Percentiles rank a stretch among this genome's conserved stretches.
Conservation (phyloP, 2,329 filamentous ascomycete genomes). For the Falciphora oryzae region DNA sequence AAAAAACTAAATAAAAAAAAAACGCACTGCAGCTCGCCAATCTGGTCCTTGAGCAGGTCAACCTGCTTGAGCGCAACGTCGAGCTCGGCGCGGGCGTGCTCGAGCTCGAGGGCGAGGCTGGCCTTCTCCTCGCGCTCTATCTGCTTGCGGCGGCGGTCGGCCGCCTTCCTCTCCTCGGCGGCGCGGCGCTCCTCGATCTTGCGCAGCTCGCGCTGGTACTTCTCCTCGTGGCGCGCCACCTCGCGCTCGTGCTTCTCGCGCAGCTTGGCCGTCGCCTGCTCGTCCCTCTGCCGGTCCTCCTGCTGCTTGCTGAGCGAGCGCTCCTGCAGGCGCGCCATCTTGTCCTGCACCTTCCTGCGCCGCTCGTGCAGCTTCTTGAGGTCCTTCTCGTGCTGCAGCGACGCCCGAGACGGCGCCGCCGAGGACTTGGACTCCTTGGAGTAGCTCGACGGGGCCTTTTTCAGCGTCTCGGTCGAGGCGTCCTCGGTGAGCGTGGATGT, state of each 20-base stretch:
- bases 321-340: conserved; percentile 49
- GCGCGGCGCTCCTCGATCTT: conserved; percentile 60
- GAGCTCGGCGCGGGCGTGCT: conserved; percentile 42
- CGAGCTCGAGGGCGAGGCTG: conserved; percentile 46
- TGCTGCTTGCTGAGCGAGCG: conserved; percentile 37
- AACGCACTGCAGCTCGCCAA: conserved; percentile 46
- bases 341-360: conserved; percentile 56
- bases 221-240: conserved; percentile 60
- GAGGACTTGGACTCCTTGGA: conserved; percentile 33
- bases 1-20: background rate
- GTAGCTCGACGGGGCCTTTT: conserved; percentile 23
- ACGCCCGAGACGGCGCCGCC: conserved; percentile 17
- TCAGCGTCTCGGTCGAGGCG: conserved; percentile 12
- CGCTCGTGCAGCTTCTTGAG: conserved; percentile 57
- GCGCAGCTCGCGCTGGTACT: conserved; percentile 56
- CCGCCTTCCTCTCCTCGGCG: conserved; percentile 56
- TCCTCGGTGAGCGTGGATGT: conserved; percentile 11
- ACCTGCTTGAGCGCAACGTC: conserved; percentile 48
- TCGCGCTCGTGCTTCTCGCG: conserved; percentile 59
- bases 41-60: conserved; percentile 47
- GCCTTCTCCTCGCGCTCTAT: conserved; percentile 47
- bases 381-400: conserved; percentile 52
- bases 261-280: conserved; percentile 45
- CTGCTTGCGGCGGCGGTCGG: conserved; percentile 43
- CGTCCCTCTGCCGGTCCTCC: conserved; percentile 33